Conservation (phyloP, 768 basidiomycete species). For the Kwoniella sp. region DNA sequence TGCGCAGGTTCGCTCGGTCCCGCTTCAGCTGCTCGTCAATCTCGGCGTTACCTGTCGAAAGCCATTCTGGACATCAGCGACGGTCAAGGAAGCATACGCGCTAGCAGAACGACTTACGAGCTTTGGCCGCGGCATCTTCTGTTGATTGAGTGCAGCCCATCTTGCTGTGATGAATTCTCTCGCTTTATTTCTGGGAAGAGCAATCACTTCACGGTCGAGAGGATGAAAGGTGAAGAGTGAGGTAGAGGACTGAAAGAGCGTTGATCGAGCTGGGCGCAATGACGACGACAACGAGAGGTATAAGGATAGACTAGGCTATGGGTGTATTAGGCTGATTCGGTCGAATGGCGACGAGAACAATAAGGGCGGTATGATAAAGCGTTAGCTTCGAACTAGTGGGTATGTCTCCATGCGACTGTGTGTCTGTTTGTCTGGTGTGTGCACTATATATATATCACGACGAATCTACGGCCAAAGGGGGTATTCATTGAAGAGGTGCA, state of each 20-base stretch:
- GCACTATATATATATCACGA: background rate
- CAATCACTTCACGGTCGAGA: background rate
- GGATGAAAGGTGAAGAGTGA: background rate
- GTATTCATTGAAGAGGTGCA: background rate
- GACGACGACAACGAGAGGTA: background rate
- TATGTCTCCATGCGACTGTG: background rate
- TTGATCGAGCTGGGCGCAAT: background rate
- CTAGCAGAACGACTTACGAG: conserved; percentile 32
- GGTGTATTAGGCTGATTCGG: background rate
- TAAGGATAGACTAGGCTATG: background rate
- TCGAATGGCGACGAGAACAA: background rate
- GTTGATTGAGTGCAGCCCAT: conserved; percentile 55
- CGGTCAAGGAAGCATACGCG: background rate
- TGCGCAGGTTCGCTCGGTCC: conserved; percentile 49
- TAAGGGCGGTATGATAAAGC: background rate
- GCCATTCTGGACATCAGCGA: background rate
- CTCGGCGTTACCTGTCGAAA: conserved; percentile 50
- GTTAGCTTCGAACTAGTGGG: background rate
- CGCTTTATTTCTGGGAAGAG: background rate
- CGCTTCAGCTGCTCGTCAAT: conserved; percentile 55
- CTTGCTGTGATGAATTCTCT: conserved; percentile 3
- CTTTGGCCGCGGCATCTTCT: conserved; percentile 53
- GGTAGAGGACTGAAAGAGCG: background rate
- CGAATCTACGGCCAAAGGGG: background rate
- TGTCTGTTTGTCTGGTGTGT: background rate